These are phyloP conservation scores for Colletotrichum lini DNA, from an alignment of 2,329 filamentous ascomycete genomes.

Conservation along the genomic window DNA sequence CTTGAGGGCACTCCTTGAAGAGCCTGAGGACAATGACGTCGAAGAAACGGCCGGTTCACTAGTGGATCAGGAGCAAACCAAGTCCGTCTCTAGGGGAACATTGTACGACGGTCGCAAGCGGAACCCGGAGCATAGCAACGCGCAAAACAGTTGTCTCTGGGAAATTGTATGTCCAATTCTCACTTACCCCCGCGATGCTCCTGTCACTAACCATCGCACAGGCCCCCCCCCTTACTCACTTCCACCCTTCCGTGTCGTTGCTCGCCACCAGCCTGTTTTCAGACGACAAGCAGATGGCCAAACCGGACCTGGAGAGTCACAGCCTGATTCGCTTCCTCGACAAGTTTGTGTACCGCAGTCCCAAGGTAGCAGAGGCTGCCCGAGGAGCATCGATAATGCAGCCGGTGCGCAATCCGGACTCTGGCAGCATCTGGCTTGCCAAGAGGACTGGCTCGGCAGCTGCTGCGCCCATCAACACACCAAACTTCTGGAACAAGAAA, in stretches of 20 bases:
- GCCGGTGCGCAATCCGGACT: slow-evolving; percentile 75
- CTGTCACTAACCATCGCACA: slow-evolving; percentile 40
- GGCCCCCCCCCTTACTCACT: slow-evolving; percentile 83
- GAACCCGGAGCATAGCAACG: slow-evolving; percentile 91
- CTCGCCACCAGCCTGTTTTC: slow-evolving; percentile 82
- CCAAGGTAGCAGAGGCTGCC: slow-evolving; percentile 77
- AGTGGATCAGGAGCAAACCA: slow-evolving; percentile 47
- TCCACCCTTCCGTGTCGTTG: slow-evolving; percentile 91
- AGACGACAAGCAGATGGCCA: slow-evolving; percentile 80
- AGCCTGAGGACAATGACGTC: slow-evolving; percentile 80
- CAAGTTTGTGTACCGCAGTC: slow-evolving; percentile 97
- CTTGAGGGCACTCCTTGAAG: slow-evolving; percentile 82
- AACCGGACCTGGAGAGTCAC: slow-evolving; percentile 91
- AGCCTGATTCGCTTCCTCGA: slow-evolving; percentile 96
- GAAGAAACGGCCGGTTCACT: slow-evolving; percentile 57
- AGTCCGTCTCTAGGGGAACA: slow-evolving; percentile 9
- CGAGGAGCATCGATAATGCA: slow-evolving; percentile 97
- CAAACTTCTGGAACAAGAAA: slow-evolving; percentile 93
- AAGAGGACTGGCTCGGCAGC: slow-evolving; percentile 61
- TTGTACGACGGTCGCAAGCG: slow-evolving; percentile 92
- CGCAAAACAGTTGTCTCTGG: slow-evolving; percentile 95
- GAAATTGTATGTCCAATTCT: slow-evolving; percentile 75
- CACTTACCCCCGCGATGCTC: background rate
- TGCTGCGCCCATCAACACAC: slow-evolving; percentile 78
- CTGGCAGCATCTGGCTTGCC: slow-evolving; percentile 70